Evolutionary conservation across 176 grass and related monocot species (phyloP), one percentile per base, ranked within the genome.

Genomic region (Triticum dicoccoides): DNA sequence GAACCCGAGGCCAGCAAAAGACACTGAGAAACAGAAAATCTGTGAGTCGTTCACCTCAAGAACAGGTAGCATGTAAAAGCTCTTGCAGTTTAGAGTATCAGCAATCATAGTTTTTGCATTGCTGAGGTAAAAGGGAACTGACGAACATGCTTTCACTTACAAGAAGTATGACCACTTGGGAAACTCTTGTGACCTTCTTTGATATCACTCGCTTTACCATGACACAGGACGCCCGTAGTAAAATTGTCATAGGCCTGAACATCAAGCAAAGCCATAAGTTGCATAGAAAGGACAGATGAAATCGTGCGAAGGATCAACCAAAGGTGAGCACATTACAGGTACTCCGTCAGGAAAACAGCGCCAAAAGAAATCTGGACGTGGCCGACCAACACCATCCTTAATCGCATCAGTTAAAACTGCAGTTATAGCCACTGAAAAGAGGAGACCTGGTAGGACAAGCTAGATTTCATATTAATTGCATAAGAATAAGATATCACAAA

Each of bases 111-210:
- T 7, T 41, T 71, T 9, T 56, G 8, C 51, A 73, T 35, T 33
- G 34, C 21, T 11, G 14, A 78, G 72, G 79, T 83, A 82, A 76
- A 80, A 79, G 32, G 23, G 17, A 84, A 79, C 14, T 15, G 52
- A 73, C 20, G 37, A 32, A 77, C 15, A 79, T 41, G 67, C 51
- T 73, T 66, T 75, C 74, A 86, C 94, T 65, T 84, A 95, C 93
- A 95, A 85, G 93, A 95, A 83, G 77, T 80, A 87, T 95, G 93
- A 49, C 93, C 93, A 65, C 91, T 93, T 59, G 94, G 94, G 77
- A 95, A 95, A 87, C 94, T 95, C 78, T 95, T 95, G 64, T 93
- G 91, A 42, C 94, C 93, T 91, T 95, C 94, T 88, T 88, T 95
- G 65, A 95, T 95, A 49, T 91, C 84, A 20, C 91, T 91, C 3